These are phyloP conservation scores for Blastocystis sp. DNA, from an alignment of 352 stramenopile genomes.

Conservation along the genomic window DNA sequence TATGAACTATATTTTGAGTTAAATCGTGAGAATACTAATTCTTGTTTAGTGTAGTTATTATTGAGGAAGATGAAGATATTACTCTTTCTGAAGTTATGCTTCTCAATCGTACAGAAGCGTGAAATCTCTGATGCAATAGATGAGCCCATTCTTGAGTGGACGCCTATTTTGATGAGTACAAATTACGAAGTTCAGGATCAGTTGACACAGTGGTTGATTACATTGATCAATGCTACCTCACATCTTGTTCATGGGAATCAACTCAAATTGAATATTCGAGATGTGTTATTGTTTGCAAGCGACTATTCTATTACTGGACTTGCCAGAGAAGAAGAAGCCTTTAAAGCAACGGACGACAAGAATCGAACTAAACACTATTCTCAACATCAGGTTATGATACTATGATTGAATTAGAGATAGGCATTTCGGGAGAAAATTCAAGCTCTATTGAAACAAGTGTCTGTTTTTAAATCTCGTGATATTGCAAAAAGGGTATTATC, in stretches of 20 bases:
- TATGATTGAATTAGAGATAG: not conserved
- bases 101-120: not conserved
- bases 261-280: not conserved
- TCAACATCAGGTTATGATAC: not conserved
- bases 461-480: not conserved
- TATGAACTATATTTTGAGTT: constrained; percentile 52
- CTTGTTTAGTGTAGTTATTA: not conserved
- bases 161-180: not conserved
- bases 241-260: constrained; percentile 10
- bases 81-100: constrained; percentile 23
- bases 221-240: not conserved
- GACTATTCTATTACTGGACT: constrained; percentile 27
- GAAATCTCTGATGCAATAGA: not conserved
- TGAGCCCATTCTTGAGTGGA: constrained; percentile 45
- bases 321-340: not conserved
- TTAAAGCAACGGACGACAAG: not conserved
- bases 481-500: not conserved
- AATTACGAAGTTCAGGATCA: not conserved
- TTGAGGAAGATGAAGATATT: not conserved
- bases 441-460: constrained; percentile 5
- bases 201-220: constrained; percentile 9
- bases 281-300: not conserved
- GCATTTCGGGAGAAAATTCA: not conserved
- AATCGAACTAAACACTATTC: not conserved
- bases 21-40: not conserved